Percentiles rank a stretch among this genome's conserved stretches.
These are phyloP conservation scores for Phaeolepiota aurea DNA, from an alignment of 768 basidiomycete species.

Conservation along the genomic window DNA sequence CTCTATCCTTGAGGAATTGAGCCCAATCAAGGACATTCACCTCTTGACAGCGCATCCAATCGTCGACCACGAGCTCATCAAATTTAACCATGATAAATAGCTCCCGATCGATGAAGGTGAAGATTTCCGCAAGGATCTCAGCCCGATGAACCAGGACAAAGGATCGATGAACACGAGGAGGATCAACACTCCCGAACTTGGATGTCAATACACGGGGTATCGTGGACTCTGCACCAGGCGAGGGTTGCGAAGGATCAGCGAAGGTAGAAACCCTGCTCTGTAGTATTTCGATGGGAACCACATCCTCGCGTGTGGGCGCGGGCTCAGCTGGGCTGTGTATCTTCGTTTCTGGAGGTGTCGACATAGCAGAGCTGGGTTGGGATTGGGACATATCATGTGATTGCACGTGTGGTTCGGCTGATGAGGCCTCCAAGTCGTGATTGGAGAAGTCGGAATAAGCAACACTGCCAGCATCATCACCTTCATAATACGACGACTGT, in stretches of 20 bases:
- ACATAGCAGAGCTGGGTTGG: constrained; percentile 1
- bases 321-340: constrained; percentile 23
- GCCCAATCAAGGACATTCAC: constrained; percentile 78
- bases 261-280: constrained; percentile 42
- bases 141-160: constrained; percentile 63
- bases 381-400: constrained; percentile 16
- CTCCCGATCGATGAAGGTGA: constrained; percentile 84
- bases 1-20: constrained; percentile 70
- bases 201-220: constrained; percentile 17
- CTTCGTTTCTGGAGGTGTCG: constrained; percentile 2
- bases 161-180: constrained; percentile 50
- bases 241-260: constrained; percentile 6
- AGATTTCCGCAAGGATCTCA: constrained; percentile 62
- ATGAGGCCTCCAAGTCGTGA: constrained; percentile 3
- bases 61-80: constrained; percentile 75
- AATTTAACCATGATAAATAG: constrained; percentile 79
- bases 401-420: constrained; percentile 18
- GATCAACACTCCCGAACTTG: constrained; percentile 25
- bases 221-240: constrained; percentile 3
- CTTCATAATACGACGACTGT: neutral
- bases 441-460: constrained; percentile 6
- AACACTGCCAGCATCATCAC: neutral
- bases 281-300: constrained; percentile 57
- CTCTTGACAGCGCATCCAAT: constrained; percentile 57
- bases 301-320: constrained; percentile 50